Evolutionary conservation across 768 basidiomycete genomes (phyloP), one percentile per base, ranked within the genome.

Genomic region (Boletellus emodensis): DNA sequence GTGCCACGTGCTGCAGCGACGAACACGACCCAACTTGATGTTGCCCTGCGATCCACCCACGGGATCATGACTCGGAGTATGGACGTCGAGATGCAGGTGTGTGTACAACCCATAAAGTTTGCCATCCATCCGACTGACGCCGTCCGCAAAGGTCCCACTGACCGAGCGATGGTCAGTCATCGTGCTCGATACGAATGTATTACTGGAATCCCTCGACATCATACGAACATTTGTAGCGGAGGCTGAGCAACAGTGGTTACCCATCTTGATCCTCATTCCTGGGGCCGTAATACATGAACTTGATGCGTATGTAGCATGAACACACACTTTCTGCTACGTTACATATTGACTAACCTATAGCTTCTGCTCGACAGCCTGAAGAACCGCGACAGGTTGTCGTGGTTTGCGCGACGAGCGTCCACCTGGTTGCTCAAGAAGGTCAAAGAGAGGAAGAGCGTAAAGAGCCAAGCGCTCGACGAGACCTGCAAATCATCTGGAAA

Each of bases 131-230:
- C 32, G 32, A 43, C 17, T 49, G 24, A 35, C 28, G 3, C 20
- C 14, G 10, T 18, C 14, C 6, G 28, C 44, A 33, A 54, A 82
- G 77, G 71, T 70, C 11, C 72, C 77, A 33, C 53, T 72, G 34
- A 67, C 70, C 6, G 76, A 76, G 56, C 67, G 57, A 50, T 61
- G 70, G 33, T 68, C 71, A 15, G 79, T 77, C 56, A 59, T 91
- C 44, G 78, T 92, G 14, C 62, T 90, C 30, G 90, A 93, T 61
- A 92, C 90, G 26, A 93, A 92, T 57, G 79, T 91, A 53, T 71
- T 93, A 24, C 67, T 89, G 57, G 80, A 83, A 61, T 74, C 82
- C 53, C 77, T 90, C 52, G 80, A 82, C 47, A 74, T 80, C 35
- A 66, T 91, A 52, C 74, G 79, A 52, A 75, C 77, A 40, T 87